Evolutionary conservation across 2,329 filamentous ascomycete species (phyloP), one percentile per base, ranked within the genome.

Genomic region (Ophiostoma fasciatum): DNA sequence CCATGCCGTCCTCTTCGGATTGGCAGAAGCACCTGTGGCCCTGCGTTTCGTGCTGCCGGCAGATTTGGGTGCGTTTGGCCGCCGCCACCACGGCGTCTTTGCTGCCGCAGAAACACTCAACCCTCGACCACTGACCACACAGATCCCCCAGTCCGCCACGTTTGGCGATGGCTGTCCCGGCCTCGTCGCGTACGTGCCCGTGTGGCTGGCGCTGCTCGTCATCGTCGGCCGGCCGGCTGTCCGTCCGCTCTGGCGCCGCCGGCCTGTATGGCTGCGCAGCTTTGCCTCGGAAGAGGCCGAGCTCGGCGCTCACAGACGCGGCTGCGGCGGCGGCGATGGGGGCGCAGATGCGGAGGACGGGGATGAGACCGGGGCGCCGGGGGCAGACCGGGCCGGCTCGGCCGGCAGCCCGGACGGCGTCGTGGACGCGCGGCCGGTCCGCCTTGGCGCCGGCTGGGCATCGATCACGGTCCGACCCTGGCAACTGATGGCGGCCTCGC

Each of bases 11-110:
- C 33, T 29, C 42, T 14, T 33, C 39, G 11, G 22, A 33, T 26
- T 40, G 43, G 42, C 25, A 20, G 21, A 23, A 28, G 28, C 39
- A 28, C 30, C 14, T 46, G 14, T 48, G 49, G 49, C 53, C 52
- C 13, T 56, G 52, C 37, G 54, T 50, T 35, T 49, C 48, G 17
- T 55, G 53, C 43, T 56, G 53, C 39, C 42, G 36, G 29, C 25
- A 48, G 31, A 39, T 54, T 21, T 53, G 52, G 53, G 53, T 53
- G 45, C 17, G 51, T n/a, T n/a, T n/a, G n/a, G n/a, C n/a, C n/a
- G n/a, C n/a, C n/a, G n/a, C n/a, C n/a, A n/a, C n/a, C n/a, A n/a
- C n/a, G n/a, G n/a, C n/a, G n/a, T n/a, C n/a, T n/a, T n/a, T n/a
- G n/a, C n/a, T n/a, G n/a, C n/a, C n/a, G n/a, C n/a, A n/a, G n/a